Conservation (phyloP, 106 monocot genomes). For the Dendrobium nobile region DNA sequence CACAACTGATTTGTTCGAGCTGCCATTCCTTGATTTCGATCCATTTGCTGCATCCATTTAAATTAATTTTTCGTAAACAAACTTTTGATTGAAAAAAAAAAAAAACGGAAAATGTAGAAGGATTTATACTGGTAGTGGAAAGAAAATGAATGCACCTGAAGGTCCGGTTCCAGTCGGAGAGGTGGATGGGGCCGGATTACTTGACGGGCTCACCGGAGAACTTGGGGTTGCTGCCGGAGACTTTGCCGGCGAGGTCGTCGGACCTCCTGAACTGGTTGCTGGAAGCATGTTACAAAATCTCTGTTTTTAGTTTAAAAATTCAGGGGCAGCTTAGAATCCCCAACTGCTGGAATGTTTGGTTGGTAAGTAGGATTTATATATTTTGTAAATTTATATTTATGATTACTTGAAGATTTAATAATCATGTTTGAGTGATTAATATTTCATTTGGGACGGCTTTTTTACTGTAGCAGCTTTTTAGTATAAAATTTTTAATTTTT, state of each 20-base stretch:
- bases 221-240: background rate
- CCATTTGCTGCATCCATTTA: background rate
- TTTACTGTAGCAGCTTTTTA: too few species aligned
- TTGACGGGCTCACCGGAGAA: background rate
- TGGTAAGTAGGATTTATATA: too few species aligned
- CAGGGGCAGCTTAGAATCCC: too few species aligned
- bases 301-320: too few species aligned
- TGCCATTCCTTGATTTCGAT: background rate
- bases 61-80: too few species aligned
- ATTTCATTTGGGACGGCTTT: too few species aligned
- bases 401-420: too few species aligned
- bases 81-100: background rate
- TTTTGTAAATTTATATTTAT: too few species aligned
- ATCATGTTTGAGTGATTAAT: too few species aligned
- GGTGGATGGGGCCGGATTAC: conserved; percentile 5
- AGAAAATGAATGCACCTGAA: background rate
- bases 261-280: background rate
- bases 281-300: background rate
- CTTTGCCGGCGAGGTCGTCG: conserved; percentile 1
- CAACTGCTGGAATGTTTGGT: too few species aligned
- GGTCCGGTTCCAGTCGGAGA: background rate
- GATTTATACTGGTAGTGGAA: background rate
- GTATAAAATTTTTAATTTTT: too few species aligned
- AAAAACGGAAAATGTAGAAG: background rate
- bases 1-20: background rate